These are phyloP conservation scores for Pichia deserticola DNA, from an alignment of 805 yeast genomes.

Conservation along the genomic window DNA sequence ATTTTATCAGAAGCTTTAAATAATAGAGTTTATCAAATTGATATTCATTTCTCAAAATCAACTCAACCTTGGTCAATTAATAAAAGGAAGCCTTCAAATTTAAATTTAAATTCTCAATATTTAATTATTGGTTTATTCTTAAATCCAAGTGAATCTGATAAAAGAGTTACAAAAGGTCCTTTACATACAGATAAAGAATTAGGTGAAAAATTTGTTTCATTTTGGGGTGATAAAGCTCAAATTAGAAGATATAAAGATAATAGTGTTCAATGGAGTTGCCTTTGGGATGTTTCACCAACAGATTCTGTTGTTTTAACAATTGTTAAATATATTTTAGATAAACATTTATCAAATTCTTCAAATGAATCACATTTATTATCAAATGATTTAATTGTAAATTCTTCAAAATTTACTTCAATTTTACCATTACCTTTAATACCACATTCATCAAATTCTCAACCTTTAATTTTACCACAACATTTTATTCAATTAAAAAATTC, in stretches of 20 bases:
- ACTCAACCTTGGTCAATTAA: constrained; percentile 32
- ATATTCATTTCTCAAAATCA: constrained; percentile 20
- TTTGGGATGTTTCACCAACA: constrained; percentile 58
- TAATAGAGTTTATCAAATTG: constrained; percentile 35
- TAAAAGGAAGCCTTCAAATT: constrained; percentile 45
- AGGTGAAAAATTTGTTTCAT: constrained; percentile 61
- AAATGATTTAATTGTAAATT: constrained; percentile 30
- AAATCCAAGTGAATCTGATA: constrained; percentile 68
- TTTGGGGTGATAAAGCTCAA: constrained; percentile 87
- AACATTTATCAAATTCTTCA: constrained; percentile 40
- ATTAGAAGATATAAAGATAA: constrained; percentile 93
- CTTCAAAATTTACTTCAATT: constrained; percentile 39
- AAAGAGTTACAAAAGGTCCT: constrained; percentile 84
- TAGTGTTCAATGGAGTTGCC: constrained; percentile 79
- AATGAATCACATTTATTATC: constrained; percentile 29
- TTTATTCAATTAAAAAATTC: constrained; percentile 40
- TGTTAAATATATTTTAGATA: constrained; percentile 50
- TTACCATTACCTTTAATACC: constrained; percentile 58
- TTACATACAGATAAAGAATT: constrained; percentile 48
- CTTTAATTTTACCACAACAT: constrained; percentile 34
- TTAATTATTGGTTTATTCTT: constrained; percentile 57
- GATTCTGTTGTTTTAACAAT: constrained; percentile 64
- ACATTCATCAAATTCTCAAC: constrained; percentile 45
- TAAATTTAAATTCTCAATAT: constrained; percentile 20
- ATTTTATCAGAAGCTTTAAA: constrained; percentile 53